Conservation (phyloP, 1,284 basidiomycete species). For the Pulveroboletus ridleyi region DNA sequence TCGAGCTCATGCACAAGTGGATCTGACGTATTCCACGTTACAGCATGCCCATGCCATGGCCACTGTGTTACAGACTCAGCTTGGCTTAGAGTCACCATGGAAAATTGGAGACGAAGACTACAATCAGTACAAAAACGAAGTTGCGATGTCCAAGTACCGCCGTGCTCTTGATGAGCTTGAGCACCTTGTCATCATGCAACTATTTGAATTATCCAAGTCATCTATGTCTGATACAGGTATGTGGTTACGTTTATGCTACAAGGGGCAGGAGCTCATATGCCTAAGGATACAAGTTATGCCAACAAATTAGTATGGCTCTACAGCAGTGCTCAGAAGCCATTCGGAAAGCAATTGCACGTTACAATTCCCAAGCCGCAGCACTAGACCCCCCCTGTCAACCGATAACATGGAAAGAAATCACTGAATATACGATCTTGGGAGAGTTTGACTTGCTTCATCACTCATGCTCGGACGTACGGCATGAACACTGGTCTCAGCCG, state of each 20-base stretch:
- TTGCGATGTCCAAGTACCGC: neutral
- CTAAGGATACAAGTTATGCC: constrained; percentile 16
- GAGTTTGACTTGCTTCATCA: no score
- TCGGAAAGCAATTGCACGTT: constrained; percentile 3
- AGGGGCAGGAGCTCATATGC: no score
- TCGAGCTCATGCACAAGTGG: neutral
- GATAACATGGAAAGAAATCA: constrained; percentile 14
- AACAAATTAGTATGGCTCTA: constrained; percentile 15
- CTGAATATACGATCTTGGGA: no score
- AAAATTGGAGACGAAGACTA: constrained; percentile 5
- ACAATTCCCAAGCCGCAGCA: constrained; percentile 10
- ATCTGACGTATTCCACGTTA: neutral
- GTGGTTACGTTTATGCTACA: neutral
- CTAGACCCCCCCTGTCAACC: neutral
- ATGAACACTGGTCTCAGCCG: no score
- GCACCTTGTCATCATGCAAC: constrained; percentile 10
- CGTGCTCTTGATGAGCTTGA: constrained; percentile 8
- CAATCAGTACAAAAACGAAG: constrained; percentile 1
- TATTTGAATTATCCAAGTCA: constrained; percentile 14
- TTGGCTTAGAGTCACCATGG: constrained; percentile 7
- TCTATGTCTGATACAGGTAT: constrained; percentile 12
- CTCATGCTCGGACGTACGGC: no score
- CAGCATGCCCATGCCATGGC: neutral
- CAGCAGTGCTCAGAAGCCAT: constrained; percentile 11
- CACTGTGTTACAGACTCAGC: neutral